Evolutionary conservation across 805 yeast species (phyloP), one percentile per base, ranked within the genome.

Genomic region (Cyberlindnera americana): DNA sequence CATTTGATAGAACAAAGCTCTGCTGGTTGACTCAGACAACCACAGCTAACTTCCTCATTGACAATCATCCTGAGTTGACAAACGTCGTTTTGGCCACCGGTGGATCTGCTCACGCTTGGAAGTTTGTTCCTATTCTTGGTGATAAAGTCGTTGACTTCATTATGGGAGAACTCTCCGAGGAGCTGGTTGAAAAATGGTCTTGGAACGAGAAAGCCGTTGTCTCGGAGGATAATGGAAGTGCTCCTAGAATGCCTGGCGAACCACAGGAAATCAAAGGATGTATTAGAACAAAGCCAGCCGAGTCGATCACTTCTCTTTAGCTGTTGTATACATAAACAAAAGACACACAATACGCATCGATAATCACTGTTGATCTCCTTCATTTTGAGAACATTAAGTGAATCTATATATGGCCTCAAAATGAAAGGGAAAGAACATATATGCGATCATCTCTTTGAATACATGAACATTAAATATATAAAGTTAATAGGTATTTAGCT

Each of bases 1-100:
- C 48, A 22, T 46, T 46, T 33, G 40, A 35, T 14, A 34, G 46
- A 3, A 68, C 65, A 14, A 71, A 66, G 38, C 69, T 63, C 40
- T 70, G 69, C 46, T 71, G 65, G 65, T 49, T 54, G 32, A 56
- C 59, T 13, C 64, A 61, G 35, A 53, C 64, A 7, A 53, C 57
- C 12, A 49, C 60, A 10, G 48, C 56, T 15, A 57, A 61, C 34
- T 61, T 57, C 40, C 43, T 61, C 22, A 48, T 61, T 30, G 61
- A 54, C 26, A 45, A 44, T 29, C 56, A 49, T 32, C 64, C 66
- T 17, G 49, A 45, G 13, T 29, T 46, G 15, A 38, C 46, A 18
- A 59, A 57, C 30, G 47, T 61, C 16, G 46, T 61, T 16, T 23
- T 61, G 21, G 63, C 60, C 9, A 57, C 65, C 16, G 65, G 65